These are phyloP conservation scores for Phytophthora constricta DNA, from an alignment of 352 stramenopile genomes.

Conservation along the genomic window DNA sequence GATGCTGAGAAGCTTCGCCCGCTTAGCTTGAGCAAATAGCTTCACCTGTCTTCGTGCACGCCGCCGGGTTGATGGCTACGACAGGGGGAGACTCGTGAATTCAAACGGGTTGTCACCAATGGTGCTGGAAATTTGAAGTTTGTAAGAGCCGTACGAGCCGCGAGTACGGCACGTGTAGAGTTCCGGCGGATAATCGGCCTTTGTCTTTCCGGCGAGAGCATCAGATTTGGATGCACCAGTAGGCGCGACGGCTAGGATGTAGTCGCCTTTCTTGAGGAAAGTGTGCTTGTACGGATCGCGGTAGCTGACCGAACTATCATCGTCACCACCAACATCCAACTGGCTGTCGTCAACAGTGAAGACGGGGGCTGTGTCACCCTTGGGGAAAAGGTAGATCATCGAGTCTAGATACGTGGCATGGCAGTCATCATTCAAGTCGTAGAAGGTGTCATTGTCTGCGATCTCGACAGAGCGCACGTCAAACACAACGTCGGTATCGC, in stretches of 20 bases:
- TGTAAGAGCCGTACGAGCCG: conserved; percentile 44
- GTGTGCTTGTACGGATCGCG: conserved; percentile 57
- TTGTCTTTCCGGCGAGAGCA: conserved; percentile 34
- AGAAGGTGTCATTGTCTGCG: conserved; percentile 56
- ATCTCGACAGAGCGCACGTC: conserved; percentile 72
- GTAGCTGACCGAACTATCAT: conserved; percentile 58
- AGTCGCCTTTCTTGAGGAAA: conserved; percentile 57
- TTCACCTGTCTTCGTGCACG: conserved; percentile 23
- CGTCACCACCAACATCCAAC: conserved; percentile 20
- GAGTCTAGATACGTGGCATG: conserved; percentile 62
- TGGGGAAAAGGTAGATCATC: conserved; percentile 62
- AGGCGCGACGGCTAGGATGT: conserved; percentile 49
- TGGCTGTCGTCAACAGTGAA: conserved; percentile 54
- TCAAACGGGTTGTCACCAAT: conserved; percentile 24
- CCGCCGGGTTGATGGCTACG: conserved; percentile 25
- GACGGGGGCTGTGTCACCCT: conserved; percentile 29
- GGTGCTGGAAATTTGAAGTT: conserved; percentile 44
- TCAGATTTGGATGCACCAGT: conserved; percentile 30
- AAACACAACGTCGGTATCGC: conserved; percentile 53
- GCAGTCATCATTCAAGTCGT: conserved; percentile 75
- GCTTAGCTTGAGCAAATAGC: conserved; percentile 26
- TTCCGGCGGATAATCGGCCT: conserved; percentile 35
- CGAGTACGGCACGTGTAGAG: conserved; percentile 39
- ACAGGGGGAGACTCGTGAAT: conserved; percentile 28
- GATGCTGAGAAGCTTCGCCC: not conserved